Base-by-base conservation (phyloP, 2,329 filamentous ascomycete species). In the Pestalotiopsis sp. region DNA sequence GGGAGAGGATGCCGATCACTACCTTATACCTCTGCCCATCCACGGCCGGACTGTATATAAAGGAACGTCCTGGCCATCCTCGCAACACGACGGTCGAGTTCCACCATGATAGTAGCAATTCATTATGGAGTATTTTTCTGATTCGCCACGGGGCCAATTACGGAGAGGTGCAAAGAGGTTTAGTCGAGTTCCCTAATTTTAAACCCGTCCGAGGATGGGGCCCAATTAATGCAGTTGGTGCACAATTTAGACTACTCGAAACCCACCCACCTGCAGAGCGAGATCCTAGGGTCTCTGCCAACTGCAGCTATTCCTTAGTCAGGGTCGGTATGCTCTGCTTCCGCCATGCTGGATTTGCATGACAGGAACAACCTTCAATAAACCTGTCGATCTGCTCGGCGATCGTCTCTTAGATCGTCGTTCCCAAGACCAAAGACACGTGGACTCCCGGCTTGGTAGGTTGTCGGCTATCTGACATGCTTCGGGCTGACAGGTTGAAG, bases 301-400 rank as follows among this genome's bases (percentile, higher is more conserved):
- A 23, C 20, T n/a, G 45, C 45, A n/a, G 52, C 52, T 58, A 58
- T 58, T 14, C 57, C 20, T 59, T 25, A 59, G 27, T 59, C 57
- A 59, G 57, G 57, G 57, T 36, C 59, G 59, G 27, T 40, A 62
- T 36, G 36, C 59, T 62, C 27, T 20, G 14, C 27, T 38, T n/a
- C 31, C 20, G 27, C 27, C 27, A 6, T 31, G 27, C 27, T 31
- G 27, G 27, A 31, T 27, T 45, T 49, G n/a, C 61, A 23, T n/a
- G 27, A 14, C 59, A 62, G 59, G 31, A 62, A 49, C 36, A 62
- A 40, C n/a, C 61, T 49, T 64, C 61, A 64, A 64, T 64, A 64
- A 38, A 64, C 61, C 61, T 45, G 61, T 27, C 61, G 61, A 64
- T 59, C 57, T 59, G 20, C 57, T 59, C 57, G 57, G 17, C 20